A percentile compares a stretch with the other conserved stretches of the same genome.
These are phyloP conservation scores for Incumbomyces lentus DNA, from an alignment of 2,329 filamentous ascomycete species.

Conservation along the genomic window DNA sequence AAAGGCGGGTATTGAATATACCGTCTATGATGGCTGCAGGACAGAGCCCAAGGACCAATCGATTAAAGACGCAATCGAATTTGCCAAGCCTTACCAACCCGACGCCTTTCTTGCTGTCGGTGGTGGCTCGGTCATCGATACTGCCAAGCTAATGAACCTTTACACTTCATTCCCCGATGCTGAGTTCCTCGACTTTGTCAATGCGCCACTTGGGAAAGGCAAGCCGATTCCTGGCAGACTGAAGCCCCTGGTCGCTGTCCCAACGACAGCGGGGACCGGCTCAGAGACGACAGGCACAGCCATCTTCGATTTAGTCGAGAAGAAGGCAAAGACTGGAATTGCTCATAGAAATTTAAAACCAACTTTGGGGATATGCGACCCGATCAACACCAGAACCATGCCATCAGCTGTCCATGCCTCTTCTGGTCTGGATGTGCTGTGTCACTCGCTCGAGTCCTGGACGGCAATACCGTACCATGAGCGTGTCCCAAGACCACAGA, in stretches of 20 bases:
- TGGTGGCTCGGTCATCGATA: conserved; percentile 92
- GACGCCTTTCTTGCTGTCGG: conserved; percentile 92
- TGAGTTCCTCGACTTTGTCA: conserved; percentile 95
- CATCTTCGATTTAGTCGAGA: conserved; percentile 88
- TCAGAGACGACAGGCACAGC: conserved; percentile 96
- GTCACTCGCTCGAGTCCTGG: conserved; percentile 92
- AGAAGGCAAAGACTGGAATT: conserved; percentile 88
- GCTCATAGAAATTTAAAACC: conserved; percentile 94
- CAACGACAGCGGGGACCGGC: conserved; percentile 76
- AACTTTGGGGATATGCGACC: conserved; percentile 75
- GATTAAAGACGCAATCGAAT: conserved; percentile 82
- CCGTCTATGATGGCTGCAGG: conserved; percentile 68
- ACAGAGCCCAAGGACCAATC: conserved; percentile 93
- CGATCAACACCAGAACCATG: conserved; percentile 92
- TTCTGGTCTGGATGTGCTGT: conserved; percentile 88
- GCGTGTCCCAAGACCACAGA: conserved; percentile 69
- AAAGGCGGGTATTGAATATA: conserved; percentile 67
- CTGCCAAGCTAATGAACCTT: conserved; percentile 96
- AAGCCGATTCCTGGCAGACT: conserved; percentile 61
- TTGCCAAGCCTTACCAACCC: conserved; percentile 66
- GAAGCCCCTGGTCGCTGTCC: conserved; percentile 68
- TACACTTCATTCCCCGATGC: conserved; percentile 86
- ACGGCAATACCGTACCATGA: conserved; percentile 92
- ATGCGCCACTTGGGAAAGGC: conserved; percentile 82
- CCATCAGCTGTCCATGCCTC: conserved; percentile 84